Percentiles rank a stretch among this genome's conserved stretches.
These are phyloP conservation scores for Colletotrichum sublineola DNA, from an alignment of 2,329 filamentous ascomycete genomes.

Conservation along the genomic window DNA sequence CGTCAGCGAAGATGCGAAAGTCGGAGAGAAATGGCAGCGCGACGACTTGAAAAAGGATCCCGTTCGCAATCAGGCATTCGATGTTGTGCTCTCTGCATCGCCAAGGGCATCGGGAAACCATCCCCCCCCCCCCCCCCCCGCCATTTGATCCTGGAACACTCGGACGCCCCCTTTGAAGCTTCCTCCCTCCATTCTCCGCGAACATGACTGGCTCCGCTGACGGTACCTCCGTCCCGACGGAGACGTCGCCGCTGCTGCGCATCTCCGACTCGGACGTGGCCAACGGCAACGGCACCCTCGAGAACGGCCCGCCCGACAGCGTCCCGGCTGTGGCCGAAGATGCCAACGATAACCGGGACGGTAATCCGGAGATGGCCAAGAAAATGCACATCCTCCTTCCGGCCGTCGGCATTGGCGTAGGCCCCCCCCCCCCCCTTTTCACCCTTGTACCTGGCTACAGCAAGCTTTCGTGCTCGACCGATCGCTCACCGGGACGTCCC, in stretches of 20 bases:
- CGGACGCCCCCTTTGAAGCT: background rate
- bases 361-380: slow-evolving; percentile 48
- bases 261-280: slow-evolving; percentile 21
- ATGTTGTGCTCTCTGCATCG: background rate
- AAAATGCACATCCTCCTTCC: slow-evolving; percentile 56
- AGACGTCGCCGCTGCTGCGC: slow-evolving; percentile 48
- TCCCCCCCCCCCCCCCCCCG: too few species aligned
- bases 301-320: slow-evolving; percentile 33
- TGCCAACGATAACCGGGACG: slow-evolving; percentile 40
- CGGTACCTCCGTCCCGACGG: slow-evolving; percentile 40
- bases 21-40: slow-evolving; percentile 7
- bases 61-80: background rate
- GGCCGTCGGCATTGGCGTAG: slow-evolving; percentile 55
- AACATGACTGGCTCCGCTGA: slow-evolving; percentile 30
- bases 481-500: slow-evolving; percentile 13
- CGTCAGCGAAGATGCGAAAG: background rate
- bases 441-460: background rate
- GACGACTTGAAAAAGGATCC: slow-evolving; percentile 6
- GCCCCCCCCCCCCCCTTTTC: slow-evolving; percentile 2
- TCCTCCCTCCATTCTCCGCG: background rate
- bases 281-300: slow-evolving; percentile 25
- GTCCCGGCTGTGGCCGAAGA: slow-evolving; percentile 3
- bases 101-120: background rate
- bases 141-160: background rate
- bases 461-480: background rate